Base-by-base conservation (phyloP, 2,329 filamentous ascomycete species). In the Phyllosticta paracitricarpa region DNA sequence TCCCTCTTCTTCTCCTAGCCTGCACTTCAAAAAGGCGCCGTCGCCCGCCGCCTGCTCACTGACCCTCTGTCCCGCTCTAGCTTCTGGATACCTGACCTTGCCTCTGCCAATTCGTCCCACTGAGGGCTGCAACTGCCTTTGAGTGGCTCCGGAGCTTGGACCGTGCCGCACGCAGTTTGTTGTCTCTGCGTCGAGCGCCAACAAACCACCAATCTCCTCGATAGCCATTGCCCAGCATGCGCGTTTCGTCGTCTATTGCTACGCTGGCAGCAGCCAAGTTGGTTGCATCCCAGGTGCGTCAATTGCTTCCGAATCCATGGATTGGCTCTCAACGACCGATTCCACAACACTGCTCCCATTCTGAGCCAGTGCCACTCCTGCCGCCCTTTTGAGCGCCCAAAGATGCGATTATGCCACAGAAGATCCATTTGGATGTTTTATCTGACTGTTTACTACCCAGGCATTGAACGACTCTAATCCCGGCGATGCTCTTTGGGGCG, bases 401-500 rank as follows among this genome's bases (percentile, higher is more conserved):
- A 25, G 14, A 22, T 5, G 19, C 10, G 8, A 51, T 30, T 22
- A 19, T 35, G 54, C 19, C 17, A 4, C 14, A 22, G 14, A 33
- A 33, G 14, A 19, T 19, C 28, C 12, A 19, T 24, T 30, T 7
- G 30, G 26, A 35, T 10, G 4, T 22, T 9, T 6, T 28, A 1
- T 22, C 40, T 61, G 58, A 56, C 54, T 9, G n/a, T 22, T 19
- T 26, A 7, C 3, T 22, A 5, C 7, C 10, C 40, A 61, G 55
- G 59, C 55, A 22, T 48, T 54, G 10, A 54, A 61, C 51, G n/a
- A 58, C 4, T 62, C 60, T 2, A 61, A 48, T 28, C 22, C 59
- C 33, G 30, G 28, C 56, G 56, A 62, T 26, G 33, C 60, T 17
- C 60, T 62, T 51, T 62, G 60, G 60, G 60, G 71, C 62, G 72